Conservation (phyloP, 495 filamentous ascomycete species). For the Aspergillus indologenus region DNA sequence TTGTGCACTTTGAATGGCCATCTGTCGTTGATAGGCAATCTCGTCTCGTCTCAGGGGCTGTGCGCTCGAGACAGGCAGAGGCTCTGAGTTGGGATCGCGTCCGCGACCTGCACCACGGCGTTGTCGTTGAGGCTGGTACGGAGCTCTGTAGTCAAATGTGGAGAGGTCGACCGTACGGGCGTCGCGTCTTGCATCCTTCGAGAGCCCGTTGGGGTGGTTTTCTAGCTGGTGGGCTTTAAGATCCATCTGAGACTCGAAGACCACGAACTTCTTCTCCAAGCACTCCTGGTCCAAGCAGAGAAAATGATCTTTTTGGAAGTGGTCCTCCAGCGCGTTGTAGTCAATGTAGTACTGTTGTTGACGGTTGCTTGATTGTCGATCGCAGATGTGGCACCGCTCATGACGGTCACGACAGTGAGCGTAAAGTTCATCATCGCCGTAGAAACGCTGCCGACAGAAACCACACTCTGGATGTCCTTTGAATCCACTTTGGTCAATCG, state of each 20-base stretch:
- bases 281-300: slow-evolving; percentile 82
- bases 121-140: slow-evolving; percentile 64
- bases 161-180: slow-evolving; percentile 84
- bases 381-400: slow-evolving; percentile 93
- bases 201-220: slow-evolving; percentile 68
- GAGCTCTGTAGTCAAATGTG: slow-evolving; percentile 71
- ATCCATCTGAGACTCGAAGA: slow-evolving; percentile 92
- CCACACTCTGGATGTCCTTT: slow-evolving; percentile 92
- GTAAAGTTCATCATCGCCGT: slow-evolving; percentile 93
- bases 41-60: slow-evolving; percentile 84
- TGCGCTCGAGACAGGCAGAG: slow-evolving; percentile 71
- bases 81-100: slow-evolving; percentile 73
- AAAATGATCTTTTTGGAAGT: slow-evolving; percentile 87
- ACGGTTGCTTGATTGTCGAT: slow-evolving; percentile 62
- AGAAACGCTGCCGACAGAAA: slow-evolving; percentile 90
- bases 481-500: slow-evolving; percentile 91
- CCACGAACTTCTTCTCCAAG: slow-evolving; percentile 95
- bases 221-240: slow-evolving; percentile 83
- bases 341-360: slow-evolving; percentile 87
- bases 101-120: slow-evolving; percentile 62
- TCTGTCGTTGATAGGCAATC: slow-evolving; percentile 86
- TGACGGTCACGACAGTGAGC: slow-evolving; percentile 88
- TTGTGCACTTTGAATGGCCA: slow-evolving; percentile 86
- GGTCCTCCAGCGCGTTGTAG: slow-evolving; percentile 76
- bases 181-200: slow-evolving; percentile 82